phyloP scores from a whole-genome alignment of 129 eudicot genomes.

The Tagetes patula region DNA sequence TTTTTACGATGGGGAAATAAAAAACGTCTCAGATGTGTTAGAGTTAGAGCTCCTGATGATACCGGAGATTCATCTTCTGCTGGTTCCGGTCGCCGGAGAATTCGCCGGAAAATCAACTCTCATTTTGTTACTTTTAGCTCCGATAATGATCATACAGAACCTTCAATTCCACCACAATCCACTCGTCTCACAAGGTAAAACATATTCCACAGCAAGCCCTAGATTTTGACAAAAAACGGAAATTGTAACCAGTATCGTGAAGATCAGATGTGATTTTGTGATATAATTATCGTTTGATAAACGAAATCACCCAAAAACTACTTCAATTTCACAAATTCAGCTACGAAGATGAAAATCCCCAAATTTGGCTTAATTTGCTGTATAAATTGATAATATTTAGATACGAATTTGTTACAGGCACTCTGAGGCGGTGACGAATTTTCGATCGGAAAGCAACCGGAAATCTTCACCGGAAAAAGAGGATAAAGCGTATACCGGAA shows the following conservation, averaged over 20 bases:
- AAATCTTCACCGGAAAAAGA: conserved; percentile 50
- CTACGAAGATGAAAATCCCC: neutral
- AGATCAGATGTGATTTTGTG: conserved; percentile 15
- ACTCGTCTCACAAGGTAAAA: conserved; percentile 51
- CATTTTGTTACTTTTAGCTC: conserved; percentile 38
- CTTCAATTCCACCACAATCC: conserved; percentile 30
- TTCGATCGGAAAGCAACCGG: conserved; percentile 45
- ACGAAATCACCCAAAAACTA: conserved; percentile 3
- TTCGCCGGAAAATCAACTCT: conserved; percentile 47
- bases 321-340: neutral
- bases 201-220: neutral
- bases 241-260: neutral
- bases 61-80: conserved; percentile 23
- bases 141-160: conserved; percentile 29
- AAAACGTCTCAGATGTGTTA: conserved; percentile 56
- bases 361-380: neutral
- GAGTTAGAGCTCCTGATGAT: conserved; percentile 38
- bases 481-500: conserved; percentile 31
- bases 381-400: neutral
- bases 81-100: conserved; percentile 38
- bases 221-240: neutral
- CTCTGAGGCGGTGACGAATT: conserved; percentile 37
- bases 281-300: conserved; percentile 2
- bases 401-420: conserved; percentile 37
- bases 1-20: conserved; percentile 61